Conservation (phyloP, 345 rosid species). For the Salix exigua region DNA sequence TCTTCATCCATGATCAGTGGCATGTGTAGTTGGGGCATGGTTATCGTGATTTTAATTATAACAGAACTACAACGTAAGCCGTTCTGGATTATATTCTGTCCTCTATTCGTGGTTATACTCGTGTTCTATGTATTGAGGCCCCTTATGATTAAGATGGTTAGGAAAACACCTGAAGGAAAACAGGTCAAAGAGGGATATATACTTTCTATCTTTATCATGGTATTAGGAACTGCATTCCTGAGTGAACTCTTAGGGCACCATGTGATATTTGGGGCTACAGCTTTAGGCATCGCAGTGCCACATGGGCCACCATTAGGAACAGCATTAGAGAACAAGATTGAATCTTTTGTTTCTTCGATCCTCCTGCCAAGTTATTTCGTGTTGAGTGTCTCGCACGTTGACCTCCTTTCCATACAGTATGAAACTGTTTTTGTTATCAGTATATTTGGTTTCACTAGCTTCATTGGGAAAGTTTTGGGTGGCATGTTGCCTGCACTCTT, state of each 20-base stretch:
- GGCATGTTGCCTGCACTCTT: conserved; percentile 35
- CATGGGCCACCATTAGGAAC: conserved; percentile 57
- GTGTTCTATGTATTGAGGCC: conserved; percentile 7
- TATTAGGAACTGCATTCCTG: conserved; percentile 24
- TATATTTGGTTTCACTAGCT: conserved; percentile 7
- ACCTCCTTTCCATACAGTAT: not conserved
- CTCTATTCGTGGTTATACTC: not conserved
- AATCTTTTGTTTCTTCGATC: conserved; percentile 23
- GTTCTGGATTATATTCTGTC: not conserved
- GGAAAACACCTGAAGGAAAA: conserved; percentile 21
- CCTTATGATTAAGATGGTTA: conserved; percentile 9
- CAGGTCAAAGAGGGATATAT: conserved; percentile 28
- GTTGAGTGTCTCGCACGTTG: conserved; percentile 5
- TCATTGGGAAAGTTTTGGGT: conserved; percentile 29
- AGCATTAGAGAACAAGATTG: conserved; percentile 35
- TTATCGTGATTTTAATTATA: not conserved
- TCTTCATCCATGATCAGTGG: conserved; percentile 24
- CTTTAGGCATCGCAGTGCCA: conserved; percentile 42
- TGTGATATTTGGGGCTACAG: conserved; percentile 36
- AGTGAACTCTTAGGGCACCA: conserved; percentile 26
- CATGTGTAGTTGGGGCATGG: conserved; percentile 3
- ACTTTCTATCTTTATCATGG: conserved; percentile 22
- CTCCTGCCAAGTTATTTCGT: conserved; percentile 27
- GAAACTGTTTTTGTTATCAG: not conserved
- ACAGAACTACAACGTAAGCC: too few species aligned